Conservation (phyloP, 306 rosid genomes). For the Cucurbita moschata region DNA sequence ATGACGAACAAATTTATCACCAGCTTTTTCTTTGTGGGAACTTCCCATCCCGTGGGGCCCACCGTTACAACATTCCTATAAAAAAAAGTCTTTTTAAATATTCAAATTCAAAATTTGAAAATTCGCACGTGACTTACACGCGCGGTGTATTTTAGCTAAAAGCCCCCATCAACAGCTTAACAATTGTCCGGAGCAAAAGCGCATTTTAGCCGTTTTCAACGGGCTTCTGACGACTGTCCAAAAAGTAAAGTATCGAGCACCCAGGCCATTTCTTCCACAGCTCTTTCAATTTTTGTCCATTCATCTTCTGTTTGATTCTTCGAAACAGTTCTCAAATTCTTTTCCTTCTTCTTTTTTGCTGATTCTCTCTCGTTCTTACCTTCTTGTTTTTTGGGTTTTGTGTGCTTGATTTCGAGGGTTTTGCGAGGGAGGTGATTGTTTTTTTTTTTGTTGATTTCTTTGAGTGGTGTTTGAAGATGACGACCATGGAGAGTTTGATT, state of each 20-base stretch:
- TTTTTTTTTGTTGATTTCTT: background rate
- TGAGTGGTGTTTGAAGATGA: constrained; percentile 20
- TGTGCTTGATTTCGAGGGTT: background rate
- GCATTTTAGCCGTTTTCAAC: background rate
- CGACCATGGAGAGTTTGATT: constrained; percentile 93
- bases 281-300: background rate
- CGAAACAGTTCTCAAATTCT: background rate
- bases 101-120: constrained; percentile 24
- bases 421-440: background rate
- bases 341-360: background rate
- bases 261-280: background rate
- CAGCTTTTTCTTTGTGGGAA: background rate
- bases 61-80: background rate
- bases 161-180: background rate
- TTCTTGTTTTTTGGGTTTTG: background rate
- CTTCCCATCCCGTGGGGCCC: background rate
- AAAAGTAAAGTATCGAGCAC: background rate
- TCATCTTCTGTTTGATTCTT: background rate
- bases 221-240: constrained; percentile 1
- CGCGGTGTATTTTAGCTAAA: background rate
- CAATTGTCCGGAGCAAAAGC: background rate
- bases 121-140: background rate
- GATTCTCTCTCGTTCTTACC: background rate
- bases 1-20: background rate
- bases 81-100: background rate